Conservation (phyloP, 1,284 basidiomycete genomes). For the Bjerkandera adusta region DNA sequence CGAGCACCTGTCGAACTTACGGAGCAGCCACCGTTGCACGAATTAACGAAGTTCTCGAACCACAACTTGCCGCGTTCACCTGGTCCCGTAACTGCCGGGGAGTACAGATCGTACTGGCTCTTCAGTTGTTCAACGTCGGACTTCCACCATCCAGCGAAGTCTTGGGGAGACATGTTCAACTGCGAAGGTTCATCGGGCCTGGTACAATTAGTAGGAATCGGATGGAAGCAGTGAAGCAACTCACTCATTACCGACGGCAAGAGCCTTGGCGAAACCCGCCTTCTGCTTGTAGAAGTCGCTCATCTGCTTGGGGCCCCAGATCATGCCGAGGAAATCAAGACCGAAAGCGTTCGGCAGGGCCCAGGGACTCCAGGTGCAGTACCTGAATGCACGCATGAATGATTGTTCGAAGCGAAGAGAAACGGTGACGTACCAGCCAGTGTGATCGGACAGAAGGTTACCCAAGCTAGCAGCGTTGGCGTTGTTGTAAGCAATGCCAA, state of each 20-base stretch:
- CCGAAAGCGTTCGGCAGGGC: slow-evolving; percentile 37
- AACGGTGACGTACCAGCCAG: slow-evolving; percentile 8
- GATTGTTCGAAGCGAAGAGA: background rate
- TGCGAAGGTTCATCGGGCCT: slow-evolving; percentile 66
- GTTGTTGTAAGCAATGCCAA: slow-evolving; percentile 14
- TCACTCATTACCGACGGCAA: slow-evolving; percentile 73
- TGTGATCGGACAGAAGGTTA: slow-evolving; percentile 36
- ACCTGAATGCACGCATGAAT: slow-evolving; percentile 30
- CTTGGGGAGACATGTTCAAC: slow-evolving; percentile 53
- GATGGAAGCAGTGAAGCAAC: slow-evolving; percentile 23
- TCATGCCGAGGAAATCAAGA: slow-evolving; percentile 59
- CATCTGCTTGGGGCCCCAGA: slow-evolving; percentile 60
- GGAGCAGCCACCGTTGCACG: slow-evolving; percentile 52
- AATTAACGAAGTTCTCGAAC: slow-evolving; percentile 57
- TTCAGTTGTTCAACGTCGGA: slow-evolving; percentile 60
- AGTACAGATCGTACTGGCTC: slow-evolving; percentile 47
- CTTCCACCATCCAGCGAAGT: slow-evolving; percentile 57
- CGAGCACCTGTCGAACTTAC: slow-evolving; percentile 46
- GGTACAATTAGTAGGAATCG: slow-evolving; percentile 6
- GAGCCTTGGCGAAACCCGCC: slow-evolving; percentile 47
- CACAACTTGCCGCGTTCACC: slow-evolving; percentile 57
- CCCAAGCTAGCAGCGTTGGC: slow-evolving; percentile 29
- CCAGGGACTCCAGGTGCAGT: slow-evolving; percentile 58
- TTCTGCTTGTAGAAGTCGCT: slow-evolving; percentile 42
- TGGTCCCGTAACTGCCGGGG: slow-evolving; percentile 70